phyloP scores from a whole-genome alignment of 148 eudicot genomes.

The Drosera capensis region DNA sequence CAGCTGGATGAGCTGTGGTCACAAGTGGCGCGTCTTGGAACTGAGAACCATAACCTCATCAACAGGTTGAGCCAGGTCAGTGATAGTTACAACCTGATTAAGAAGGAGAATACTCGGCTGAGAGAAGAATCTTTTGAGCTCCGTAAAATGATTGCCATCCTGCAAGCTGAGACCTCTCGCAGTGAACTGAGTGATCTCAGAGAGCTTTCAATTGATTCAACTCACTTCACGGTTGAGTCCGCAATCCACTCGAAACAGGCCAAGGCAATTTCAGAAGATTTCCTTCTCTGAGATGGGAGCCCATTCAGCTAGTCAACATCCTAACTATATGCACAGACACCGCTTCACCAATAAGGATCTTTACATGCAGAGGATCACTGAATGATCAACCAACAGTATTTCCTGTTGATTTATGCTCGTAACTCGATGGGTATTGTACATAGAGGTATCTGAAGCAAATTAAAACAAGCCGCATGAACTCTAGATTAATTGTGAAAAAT shows the following conservation, averaged over 20 bases:
- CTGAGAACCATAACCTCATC: slow-evolving; percentile 41
- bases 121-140: slow-evolving; percentile 51
- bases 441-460: no score
- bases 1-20: slow-evolving; percentile 73
- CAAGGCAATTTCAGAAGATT: slow-evolving; percentile 22
- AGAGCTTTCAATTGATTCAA: slow-evolving; percentile 34
- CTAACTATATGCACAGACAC: no score
- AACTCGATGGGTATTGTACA: no score
- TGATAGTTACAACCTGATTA: slow-evolving; percentile 29
- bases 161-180: slow-evolving; percentile 34
- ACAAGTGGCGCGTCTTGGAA: slow-evolving; percentile 39
- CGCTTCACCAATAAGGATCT: no score
- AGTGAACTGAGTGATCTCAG: slow-evolving; percentile 36
- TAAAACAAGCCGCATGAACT: no score
- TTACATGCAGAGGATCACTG: no score
- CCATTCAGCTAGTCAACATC: neutral
- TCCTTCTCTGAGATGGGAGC: slow-evolving; percentile 20
- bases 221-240: slow-evolving; percentile 36
- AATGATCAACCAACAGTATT: no score
- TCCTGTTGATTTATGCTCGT: no score
- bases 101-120: slow-evolving; percentile 46
- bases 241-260: slow-evolving; percentile 31
- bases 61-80: slow-evolving; percentile 36
- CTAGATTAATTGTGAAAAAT: no score
- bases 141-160: slow-evolving; percentile 29